Evolutionary conservation across 139 green algal species (phyloP).

Genomic region (Asterochloris erici): DNA sequence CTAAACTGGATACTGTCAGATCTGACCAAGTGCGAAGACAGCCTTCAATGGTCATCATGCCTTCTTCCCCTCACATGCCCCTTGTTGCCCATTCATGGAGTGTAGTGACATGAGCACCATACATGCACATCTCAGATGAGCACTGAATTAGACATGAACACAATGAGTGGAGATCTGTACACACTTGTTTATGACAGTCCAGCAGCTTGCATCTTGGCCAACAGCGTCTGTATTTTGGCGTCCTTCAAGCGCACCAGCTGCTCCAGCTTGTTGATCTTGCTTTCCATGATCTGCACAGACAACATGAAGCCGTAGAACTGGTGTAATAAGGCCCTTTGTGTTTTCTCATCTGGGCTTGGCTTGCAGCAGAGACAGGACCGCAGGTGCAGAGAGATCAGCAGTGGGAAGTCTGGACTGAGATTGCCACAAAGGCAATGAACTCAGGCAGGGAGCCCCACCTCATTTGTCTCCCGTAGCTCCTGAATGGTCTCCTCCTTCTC

Average conservation of each 20-base stretch:
- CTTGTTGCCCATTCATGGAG: no score
- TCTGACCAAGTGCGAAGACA: no score
- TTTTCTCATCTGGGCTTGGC: background rate
- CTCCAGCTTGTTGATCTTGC: constrained; percentile 90
- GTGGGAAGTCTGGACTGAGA: no score
- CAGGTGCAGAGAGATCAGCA: no score
- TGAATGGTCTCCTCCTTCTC: constrained; percentile 54
- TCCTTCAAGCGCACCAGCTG: constrained; percentile 90
- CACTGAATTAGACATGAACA: no score
- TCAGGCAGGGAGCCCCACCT: constrained; percentile 40
- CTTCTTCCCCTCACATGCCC: no score
- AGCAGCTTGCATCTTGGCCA: constrained; percentile 59
- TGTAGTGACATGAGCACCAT: no score
- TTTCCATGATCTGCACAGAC: constrained; percentile 74
- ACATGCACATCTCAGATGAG: no score
- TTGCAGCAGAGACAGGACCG: no score
- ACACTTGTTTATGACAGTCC: constrained; percentile 32
- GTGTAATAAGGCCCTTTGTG: background rate
- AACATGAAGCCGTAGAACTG: background rate
- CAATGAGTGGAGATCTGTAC: no score
- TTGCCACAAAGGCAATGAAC: background rate
- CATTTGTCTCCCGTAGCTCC: constrained; percentile 78
- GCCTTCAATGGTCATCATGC: no score
- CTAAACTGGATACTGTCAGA: no score
- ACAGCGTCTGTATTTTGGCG: constrained; percentile 84